Base-by-base conservation (phyloP, 208 protist genomes). In the Leptomonas pyrrhocoris region DNA sequence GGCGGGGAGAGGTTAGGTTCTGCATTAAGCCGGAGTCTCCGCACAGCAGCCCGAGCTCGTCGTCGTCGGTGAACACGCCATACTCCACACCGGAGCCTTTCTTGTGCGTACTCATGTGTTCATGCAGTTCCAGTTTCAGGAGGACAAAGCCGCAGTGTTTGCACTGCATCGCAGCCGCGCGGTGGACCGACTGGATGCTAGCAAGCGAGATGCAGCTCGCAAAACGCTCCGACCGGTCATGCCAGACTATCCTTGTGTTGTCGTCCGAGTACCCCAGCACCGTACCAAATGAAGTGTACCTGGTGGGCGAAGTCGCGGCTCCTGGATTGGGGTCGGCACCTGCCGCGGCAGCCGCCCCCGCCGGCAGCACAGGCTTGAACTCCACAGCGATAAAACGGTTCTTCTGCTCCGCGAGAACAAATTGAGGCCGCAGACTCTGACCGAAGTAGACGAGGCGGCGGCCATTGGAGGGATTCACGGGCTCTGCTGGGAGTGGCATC, bases 241-340 rank as follows among this genome's bases (percentile, higher is more conserved):
- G 86, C 86, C 89, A 94, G 28, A 92, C 83, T n/a, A 94, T 78
- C 51, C 81, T 74, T 2, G 73, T 84, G 67, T 88, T 71, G 69
- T 89, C 80, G 70, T 91, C 83, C 23, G 83, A 84, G 81, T 91
- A 94, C 25, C 85, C 88, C 1, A 94, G 77, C 13, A 94, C 77
- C 19, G 85, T 91, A 64, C 88, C 88, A 67, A 77, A 91, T 23
- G 65, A 81, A 3, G 77, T 80, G 38, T 74, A 78, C 30, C 55
- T 28, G 18, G 55, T 68, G 9, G 57, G 42, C 7, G 67, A 40
- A 16, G 36, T 61, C 19, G 43, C 25, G 50, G 62, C 42, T 0
- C 30, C 59, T 9, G 42, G 45, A 11, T 27, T 43, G 3, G 71
- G 63, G 1, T 19, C 55, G 13, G 28, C 63, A 12, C 68, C 66